Base-by-base conservation (phyloP, 495 filamentous ascomycete genomes). In the Xylaria cubensis region DNA sequence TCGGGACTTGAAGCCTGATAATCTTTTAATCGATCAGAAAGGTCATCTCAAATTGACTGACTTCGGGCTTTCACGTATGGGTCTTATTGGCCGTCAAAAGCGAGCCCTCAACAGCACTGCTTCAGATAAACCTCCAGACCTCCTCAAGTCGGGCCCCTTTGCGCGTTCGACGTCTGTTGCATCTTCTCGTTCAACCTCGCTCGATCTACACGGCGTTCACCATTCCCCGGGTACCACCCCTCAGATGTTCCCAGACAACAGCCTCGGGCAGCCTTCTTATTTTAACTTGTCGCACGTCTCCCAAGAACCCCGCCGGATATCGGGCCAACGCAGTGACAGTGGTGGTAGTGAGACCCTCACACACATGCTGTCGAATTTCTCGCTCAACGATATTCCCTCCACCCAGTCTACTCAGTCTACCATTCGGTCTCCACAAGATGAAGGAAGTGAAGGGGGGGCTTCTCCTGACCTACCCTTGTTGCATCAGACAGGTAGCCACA, bases 31-130 rank as follows among this genome's bases (percentile, higher is more conserved):
- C 75, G 96, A 99, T 78, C 94, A 96, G 76, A 97, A 93, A 74
- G 96, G 96, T 9, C 96, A 99, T 82, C 83, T 99, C 70, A 99
- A 99, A 83, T 83, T 99, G 76, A 99, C 96, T 6, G 96, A 99
- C 82, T 99, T 99, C 83, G 96, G 96, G 56, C 84, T 99, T 36
- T 99, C 96, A 21, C 91, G 96, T 39, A 99, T 99, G 97, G 96
- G 97, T 76, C 85, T 99, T 51, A 91, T 99, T 68, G 96, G 96
- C 62, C 93, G 96, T 71, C 96, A 98, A 79, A 98, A 98, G 82
- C 90, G 97, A 74, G 92, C 94, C 15, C 86, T 97, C 65, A 94
- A 94, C 79, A 93, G 89, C 74, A 89, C 87, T 71, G 78, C 89
- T 48, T 90, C 90, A 50, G 94, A 98, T 67, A 89, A 92, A 59